Evolutionary conservation across 768 basidiomycete genomes (phyloP), one percentile per base, ranked within the genome.

Genomic region (Suillus tomentosus): DNA sequence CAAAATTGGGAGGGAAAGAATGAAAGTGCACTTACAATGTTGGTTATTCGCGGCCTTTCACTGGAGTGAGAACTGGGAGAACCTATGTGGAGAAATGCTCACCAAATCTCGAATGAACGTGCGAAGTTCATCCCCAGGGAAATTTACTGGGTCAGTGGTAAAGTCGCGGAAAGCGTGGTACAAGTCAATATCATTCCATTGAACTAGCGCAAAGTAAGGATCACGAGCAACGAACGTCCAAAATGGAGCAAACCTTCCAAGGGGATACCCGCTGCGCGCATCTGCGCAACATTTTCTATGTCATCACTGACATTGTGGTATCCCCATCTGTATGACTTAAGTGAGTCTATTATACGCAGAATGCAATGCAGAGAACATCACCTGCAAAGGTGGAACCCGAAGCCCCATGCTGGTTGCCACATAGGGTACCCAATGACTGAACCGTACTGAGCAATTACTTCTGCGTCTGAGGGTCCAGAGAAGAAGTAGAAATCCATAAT

Each of bases 141-240:
- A 91, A 51, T 78, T 82, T 36, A 85, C 81, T 14, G 88, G 88
- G 70, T 90, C 89, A 8, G 82, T 75, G 5, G 90, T 91, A 67
- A 90, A 90, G 73, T 89, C 89, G 17, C 90, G 81, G 42, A 82
- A 78, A 34, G 87, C 84, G 67, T 89, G 85, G 67, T 89, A 91
- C 60, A 91, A 66, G 74, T 91, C 89, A 65, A 91, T 89, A 67
- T 91, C 90, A 69, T 88, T 90, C 90, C 90, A 91, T 82, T 89
- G 89, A 51, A 86, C 88, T 88, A 34, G 14, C 22, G 0, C 19
- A 22, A 17, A 57, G 37, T 57, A 3, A 39, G 36, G 15, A 63
- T 73, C 6, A 65, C 42, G 13, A 22, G 11, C 36, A 22, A 31
- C 11, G 3, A 40, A 19, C 6, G 14, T 19, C 5, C 51, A 27